phyloP scores from a whole-genome alignment of 805 yeast genomes.

The Myxozyma vanderwaltii region DNA sequence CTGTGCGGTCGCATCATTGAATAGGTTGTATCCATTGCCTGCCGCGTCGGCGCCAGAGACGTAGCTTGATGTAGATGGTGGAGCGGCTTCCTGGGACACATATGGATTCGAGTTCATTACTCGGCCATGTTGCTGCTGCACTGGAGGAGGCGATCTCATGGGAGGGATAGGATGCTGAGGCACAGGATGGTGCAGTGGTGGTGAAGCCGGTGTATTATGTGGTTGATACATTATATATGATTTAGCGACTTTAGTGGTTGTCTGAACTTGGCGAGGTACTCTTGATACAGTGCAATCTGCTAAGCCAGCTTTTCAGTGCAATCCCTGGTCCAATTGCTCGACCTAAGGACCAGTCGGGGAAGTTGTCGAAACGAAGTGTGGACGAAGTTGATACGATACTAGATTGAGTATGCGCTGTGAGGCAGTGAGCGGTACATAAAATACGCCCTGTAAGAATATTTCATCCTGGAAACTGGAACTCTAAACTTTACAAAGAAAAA shows the following conservation, averaged over 20 bases:
- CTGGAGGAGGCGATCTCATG: constrained; percentile 41
- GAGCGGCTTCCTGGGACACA: constrained; percentile 10
- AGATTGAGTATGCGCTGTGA: neutral
- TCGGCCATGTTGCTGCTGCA: constrained; percentile 9
- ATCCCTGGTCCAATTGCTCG: no score
- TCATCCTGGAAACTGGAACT: neutral
- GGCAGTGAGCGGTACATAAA: no score
- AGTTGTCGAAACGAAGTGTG: no score
- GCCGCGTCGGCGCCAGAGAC: constrained; percentile 6
- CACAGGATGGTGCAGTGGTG: constrained; percentile 50
- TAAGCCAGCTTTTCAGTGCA: no score
- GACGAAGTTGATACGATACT: neutral
- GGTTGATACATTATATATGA: constrained; percentile 29
- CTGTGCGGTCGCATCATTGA: constrained; percentile 77
- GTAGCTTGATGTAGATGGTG: neutral
- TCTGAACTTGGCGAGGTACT: no score
- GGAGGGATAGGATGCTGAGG: constrained; percentile 51
- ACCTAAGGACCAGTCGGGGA: no score
- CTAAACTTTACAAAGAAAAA: neutral
- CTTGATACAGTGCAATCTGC: no score
- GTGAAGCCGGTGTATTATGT: constrained; percentile 36
- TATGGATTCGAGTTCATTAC: constrained; percentile 21
- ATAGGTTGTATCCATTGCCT: constrained; percentile 43
- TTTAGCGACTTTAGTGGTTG: neutral
- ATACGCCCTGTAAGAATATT: neutral